A percentile compares a stretch with the other conserved stretches of the same genome.
Conservation (phyloP, 2,329 filamentous ascomycete genomes). For the Colletotrichum sp. region DNA sequence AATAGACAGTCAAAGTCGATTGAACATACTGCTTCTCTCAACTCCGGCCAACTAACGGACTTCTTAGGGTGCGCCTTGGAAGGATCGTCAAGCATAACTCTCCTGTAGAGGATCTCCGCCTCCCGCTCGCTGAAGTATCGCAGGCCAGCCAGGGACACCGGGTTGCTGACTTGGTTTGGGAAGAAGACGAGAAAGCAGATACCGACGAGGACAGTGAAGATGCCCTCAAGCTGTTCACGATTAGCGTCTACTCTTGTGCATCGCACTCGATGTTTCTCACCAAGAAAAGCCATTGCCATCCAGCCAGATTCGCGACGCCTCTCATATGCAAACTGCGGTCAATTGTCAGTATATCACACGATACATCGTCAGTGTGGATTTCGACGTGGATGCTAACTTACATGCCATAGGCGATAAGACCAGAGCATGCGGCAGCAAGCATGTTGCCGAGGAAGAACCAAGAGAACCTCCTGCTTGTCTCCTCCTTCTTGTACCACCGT, state of each 20-base stretch:
- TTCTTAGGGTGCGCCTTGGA: conserved; percentile 34
- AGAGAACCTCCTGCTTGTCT: conserved; percentile 50
- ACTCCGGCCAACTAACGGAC: conserved; percentile 34
- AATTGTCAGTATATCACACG: neutral
- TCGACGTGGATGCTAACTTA: neutral
- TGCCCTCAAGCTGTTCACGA: conserved; percentile 34
- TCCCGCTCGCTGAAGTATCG: conserved; percentile 39
- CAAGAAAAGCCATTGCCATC: conserved; percentile 40
- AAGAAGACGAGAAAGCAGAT: conserved; percentile 35
- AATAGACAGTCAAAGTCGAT: neutral
- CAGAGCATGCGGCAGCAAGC: conserved; percentile 41
- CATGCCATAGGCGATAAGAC: conserved; percentile 48
- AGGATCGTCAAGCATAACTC: conserved; percentile 39
- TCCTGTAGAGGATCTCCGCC: conserved; percentile 34
- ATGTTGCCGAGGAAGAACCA: conserved; percentile 51
- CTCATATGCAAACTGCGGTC: conserved; percentile 33
- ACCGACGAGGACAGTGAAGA: conserved; percentile 38
- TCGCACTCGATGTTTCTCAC: neutral
- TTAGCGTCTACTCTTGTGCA: neutral
- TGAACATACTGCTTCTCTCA: conserved; percentile 35
- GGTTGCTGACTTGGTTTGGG: conserved; percentile 31
- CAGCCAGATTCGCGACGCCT: conserved; percentile 30
- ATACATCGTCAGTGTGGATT: neutral
- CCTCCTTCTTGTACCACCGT: conserved; percentile 50
- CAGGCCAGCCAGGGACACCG: conserved; percentile 32